Evolutionary conservation across 1,284 basidiomycete genomes (phyloP).

Genomic region (Omphalotus olearius): DNA sequence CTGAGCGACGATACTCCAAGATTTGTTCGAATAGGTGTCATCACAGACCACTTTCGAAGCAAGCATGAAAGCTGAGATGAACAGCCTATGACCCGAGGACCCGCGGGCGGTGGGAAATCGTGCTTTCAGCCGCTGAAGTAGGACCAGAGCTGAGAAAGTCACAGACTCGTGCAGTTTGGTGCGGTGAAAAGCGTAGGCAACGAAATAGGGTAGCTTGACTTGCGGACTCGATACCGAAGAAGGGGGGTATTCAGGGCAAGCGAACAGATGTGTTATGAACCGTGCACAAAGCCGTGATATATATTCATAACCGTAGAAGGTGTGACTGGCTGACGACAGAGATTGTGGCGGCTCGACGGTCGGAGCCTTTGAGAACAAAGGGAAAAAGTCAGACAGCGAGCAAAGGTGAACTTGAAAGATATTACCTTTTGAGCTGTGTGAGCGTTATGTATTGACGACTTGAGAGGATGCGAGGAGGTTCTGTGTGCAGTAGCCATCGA

Average conservation of each 20-base stretch:
- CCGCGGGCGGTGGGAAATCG: conserved; percentile 90
- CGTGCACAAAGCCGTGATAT: conserved; percentile 60
- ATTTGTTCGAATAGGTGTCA: conserved; percentile 96
- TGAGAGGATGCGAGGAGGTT: conserved; percentile 1
- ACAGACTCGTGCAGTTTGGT: conserved; percentile 82
- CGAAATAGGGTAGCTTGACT: conserved; percentile 72
- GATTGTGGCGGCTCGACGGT: no score
- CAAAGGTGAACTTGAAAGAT: no score
- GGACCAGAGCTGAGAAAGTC: conserved; percentile 81
- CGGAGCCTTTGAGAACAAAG: no score
- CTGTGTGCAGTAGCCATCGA: not conserved
- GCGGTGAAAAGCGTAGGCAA: conserved; percentile 87
- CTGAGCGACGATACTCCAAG: conserved; percentile 93
- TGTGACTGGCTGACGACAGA: not conserved
- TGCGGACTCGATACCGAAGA: conserved; percentile 43
- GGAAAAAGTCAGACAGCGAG: no score
- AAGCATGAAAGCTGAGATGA: conserved; percentile 94
- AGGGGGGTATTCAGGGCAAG: conserved; percentile 63
- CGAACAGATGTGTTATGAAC: conserved; percentile 79
- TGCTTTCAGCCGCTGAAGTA: conserved; percentile 84
- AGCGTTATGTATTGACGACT: conserved; percentile 4
- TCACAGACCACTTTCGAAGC: conserved; percentile 89
- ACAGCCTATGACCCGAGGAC: conserved; percentile 86
- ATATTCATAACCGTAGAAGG: conserved; percentile 76
- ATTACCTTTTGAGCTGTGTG: no score